These are phyloP conservation scores for Vigna reflexopilosa DNA, from an alignment of 306 rosid genomes.

Conservation along the genomic window DNA sequence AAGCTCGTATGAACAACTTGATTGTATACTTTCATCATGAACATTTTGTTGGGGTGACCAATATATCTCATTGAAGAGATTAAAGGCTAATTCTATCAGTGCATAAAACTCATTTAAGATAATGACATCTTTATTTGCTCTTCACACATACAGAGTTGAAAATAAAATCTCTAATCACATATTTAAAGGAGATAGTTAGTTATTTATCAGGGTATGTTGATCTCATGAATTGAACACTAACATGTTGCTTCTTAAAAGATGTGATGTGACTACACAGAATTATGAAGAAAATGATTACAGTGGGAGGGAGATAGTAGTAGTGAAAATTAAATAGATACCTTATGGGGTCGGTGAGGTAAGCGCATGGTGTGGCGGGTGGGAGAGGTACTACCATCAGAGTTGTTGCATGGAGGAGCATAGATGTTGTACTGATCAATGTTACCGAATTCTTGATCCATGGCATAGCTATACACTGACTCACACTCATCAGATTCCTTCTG, in stretches of 20 bases:
- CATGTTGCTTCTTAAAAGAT: background rate
- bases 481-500: slow-evolving; percentile 88
- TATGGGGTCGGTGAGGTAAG: slow-evolving; percentile 76
- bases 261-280: background rate
- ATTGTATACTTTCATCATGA: background rate
- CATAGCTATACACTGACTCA: slow-evolving; percentile 80
- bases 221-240: background rate
- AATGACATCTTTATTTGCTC: background rate
- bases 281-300: background rate
- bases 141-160: background rate
- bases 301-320: background rate
- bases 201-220: background rate
- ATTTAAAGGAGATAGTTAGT: background rate
- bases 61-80: background rate
- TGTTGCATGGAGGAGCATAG: slow-evolving; percentile 91
- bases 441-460: slow-evolving; percentile 95
- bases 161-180: background rate
- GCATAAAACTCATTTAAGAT: too few relatives aligned
- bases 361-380: slow-evolving; percentile 65
- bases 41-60: background rate
- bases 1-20: too few relatives aligned
- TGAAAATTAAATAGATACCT: slow-evolving; percentile 44
- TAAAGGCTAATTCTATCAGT: background rate
- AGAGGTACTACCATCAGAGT: slow-evolving; percentile 72
- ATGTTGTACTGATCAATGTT: slow-evolving; percentile 97